phyloP scores from a whole-genome alignment of 1,139 yeast species.

The Diutina sp. region DNA sequence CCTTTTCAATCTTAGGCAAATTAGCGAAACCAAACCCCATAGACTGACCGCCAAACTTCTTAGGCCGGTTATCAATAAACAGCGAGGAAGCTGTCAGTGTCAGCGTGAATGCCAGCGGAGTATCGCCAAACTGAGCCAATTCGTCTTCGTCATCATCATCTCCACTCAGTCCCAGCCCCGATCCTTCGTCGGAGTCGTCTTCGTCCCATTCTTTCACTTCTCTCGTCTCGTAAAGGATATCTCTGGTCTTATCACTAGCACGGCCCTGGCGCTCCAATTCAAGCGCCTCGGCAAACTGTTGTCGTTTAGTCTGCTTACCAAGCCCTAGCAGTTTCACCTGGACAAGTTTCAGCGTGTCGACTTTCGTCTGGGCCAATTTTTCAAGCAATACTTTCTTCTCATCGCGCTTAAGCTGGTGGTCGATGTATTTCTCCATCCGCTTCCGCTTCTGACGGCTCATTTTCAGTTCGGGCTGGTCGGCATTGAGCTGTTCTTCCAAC shows the following conservation, averaged over 20 bases:
- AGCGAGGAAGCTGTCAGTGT: constrained; percentile 23
- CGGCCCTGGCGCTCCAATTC: constrained; percentile 64
- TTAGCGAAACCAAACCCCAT: constrained; percentile 58
- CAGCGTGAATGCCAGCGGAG: background rate
- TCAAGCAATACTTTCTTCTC: constrained; percentile 71
- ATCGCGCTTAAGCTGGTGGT: constrained; percentile 80
- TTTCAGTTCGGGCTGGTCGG: constrained; percentile 51
- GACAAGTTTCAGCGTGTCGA: constrained; percentile 57
- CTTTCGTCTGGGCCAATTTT: constrained; percentile 57
- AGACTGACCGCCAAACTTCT: constrained; percentile 46
- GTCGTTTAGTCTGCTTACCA: constrained; percentile 61
- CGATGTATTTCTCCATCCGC: constrained; percentile 64
- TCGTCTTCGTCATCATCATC: constrained; percentile 11
- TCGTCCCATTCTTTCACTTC: constrained; percentile 54
- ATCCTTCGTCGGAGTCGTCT: constrained; percentile 10
- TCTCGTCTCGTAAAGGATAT: constrained; percentile 58
- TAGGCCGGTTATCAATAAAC: constrained; percentile 65
- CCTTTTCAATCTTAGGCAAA: constrained; percentile 33
- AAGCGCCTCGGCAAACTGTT: constrained; percentile 64
- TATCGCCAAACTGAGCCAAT: constrained; percentile 4
- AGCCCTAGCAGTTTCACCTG: constrained; percentile 70
- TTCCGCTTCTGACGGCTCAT: constrained; percentile 66
- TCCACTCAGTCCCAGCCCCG: constrained; percentile 2
- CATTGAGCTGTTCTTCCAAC: constrained; percentile 42
- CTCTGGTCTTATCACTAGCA: constrained; percentile 49